Evolutionary conservation across 1,284 basidiomycete genomes (phyloP), one percentile per base, ranked within the genome.

Genomic region (Earliella scabrosa): DNA sequence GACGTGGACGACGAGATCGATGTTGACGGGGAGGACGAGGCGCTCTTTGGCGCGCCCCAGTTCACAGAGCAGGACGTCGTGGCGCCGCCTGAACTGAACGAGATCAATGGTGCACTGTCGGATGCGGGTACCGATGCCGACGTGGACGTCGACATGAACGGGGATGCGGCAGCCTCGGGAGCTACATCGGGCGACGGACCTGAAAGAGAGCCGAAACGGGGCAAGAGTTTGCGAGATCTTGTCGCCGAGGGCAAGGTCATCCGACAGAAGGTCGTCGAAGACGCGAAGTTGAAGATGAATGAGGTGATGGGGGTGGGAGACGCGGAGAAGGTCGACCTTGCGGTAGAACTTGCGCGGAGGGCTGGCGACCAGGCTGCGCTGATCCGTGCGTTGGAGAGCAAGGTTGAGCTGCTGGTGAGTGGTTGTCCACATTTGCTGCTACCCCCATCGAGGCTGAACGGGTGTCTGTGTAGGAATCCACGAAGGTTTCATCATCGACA

Each of bases 1-100:
- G 89, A 91, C 60, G 78, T 89, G 1, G 90, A 92, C 16, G 88
- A 88, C 23, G 89, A 90, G 29, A 76, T 92, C 8, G 90, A 92
- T 59, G 76, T 92, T 7, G 90, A 92, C 59, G 90, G 90, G 2
- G 88, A 89, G 53, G 90, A 92, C 63, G 80, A 84, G 54, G 79
- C 68, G 5, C 62, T 79, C 0, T 92, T 84, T 66, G 90, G 90
- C 1, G 80, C 80, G 16, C 76, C 80, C 0, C 90, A 92, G 64
- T 92, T 92, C 68, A 85, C 83, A 7, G 90, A 92, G 68, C 76
- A 78, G 1, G 90, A 92, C 64, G 75, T 92, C 35, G 71, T 88
- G 23, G 58, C 54, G 23, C 58, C 60, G 14, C 44, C 56, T 34
- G 55, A 52, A 10, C 55, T 54, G 14, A 45, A 52, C 13, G 56